Evolutionary conservation across 805 yeast species (phyloP), one percentile per base, ranked within the genome.

Genomic region (Teunomyces atbi): DNA sequence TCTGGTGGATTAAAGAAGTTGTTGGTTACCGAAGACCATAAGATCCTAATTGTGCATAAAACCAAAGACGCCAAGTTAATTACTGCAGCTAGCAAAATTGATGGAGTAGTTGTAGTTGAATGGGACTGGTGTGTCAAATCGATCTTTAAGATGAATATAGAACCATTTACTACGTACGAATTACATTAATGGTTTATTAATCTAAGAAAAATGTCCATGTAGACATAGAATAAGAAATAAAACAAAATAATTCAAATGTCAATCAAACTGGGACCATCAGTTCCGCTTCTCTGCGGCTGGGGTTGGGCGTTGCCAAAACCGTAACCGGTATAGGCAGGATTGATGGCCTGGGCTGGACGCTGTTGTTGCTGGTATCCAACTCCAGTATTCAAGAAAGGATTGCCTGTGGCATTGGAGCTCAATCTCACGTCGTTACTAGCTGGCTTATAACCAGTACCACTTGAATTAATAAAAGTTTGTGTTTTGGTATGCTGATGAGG

Each of bases 401-500:
- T 83, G 42, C 78, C 74, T 56, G 77, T 66, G 23, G 70, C 68
- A 42, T 65, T 66, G 19, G 72, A 61, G 52, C 68, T 64, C 48
- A 72, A 51, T 19, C 60, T 58, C 21, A 54, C 60, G 28, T 68
- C 69, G 19, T 67, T 62, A 11, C 60, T 51, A 33, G 70, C 72
- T 55, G 81, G 85, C 55, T 71, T 81, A 58, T 72, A 79, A 28
- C 96, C 96, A 5, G 92, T 87, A 57, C 97, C 97, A 50, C 87
- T 84, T 19, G 96, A 87, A 66, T 87, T 89, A 57, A 92, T 77
- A 62, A 91, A 90, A 13, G 81, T 83, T 4, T 84, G 83, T 2
- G 94, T 83, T 54, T 79, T 81, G 1, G 97, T 92, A 63, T 87
- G 92, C 60, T 92, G 97, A 39, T 96, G 95, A 3, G 98, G 96